phyloP scores from a whole-genome alignment of 495 filamentous ascomycete species.

The Viridothelium virens region DNA sequence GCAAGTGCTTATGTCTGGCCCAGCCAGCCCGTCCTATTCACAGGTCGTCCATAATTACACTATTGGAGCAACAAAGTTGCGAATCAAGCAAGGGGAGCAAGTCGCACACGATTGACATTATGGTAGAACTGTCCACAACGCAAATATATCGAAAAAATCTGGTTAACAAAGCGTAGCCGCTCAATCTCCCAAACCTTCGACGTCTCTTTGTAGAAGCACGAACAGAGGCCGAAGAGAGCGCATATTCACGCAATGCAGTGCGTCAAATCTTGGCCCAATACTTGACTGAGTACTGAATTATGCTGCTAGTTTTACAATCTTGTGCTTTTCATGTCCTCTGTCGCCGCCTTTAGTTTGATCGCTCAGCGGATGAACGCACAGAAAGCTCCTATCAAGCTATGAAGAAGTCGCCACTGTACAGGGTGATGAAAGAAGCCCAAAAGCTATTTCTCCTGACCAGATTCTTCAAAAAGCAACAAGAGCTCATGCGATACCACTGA shows the following conservation, averaged over 20 bases:
- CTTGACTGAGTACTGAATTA: neutral
- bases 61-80: no score
- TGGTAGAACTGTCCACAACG: neutral
- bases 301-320: conserved; percentile 83
- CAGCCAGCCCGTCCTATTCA: no score
- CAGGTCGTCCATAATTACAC: no score
- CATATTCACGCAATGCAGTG: conserved; percentile 88
- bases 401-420: neutral
- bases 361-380: conserved; percentile 59
- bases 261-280: conserved; percentile 26
- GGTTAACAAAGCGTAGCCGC: conserved; percentile 44
- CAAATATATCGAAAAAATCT: neutral
- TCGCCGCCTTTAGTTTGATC: conserved; percentile 84
- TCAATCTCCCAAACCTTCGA: conserved; percentile 83
- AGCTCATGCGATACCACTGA: no score
- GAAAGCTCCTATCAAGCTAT: conserved; percentile 8
- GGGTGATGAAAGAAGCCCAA: neutral
- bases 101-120: neutral
- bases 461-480: no score
- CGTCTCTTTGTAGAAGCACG: conserved; percentile 94
- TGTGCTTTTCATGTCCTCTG: conserved; percentile 88
- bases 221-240: conserved; percentile 88
- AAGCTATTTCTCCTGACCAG: no score
- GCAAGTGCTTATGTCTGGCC: conserved; percentile 19
- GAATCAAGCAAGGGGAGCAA: neutral